Conservation (phyloP, 768 basidiomycete genomes). For the Amanita fuliginea region DNA sequence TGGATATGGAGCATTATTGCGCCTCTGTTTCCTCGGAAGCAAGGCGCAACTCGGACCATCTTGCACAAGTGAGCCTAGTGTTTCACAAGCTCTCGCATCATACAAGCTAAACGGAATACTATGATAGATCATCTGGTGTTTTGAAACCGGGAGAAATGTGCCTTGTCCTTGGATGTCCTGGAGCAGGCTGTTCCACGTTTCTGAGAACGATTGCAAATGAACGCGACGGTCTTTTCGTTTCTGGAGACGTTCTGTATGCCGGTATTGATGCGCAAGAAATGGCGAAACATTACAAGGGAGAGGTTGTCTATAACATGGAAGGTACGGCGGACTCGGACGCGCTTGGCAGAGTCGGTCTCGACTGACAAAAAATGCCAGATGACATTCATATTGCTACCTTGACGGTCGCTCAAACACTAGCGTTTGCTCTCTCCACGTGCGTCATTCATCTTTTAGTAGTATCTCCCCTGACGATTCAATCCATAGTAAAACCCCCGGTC, state of each 20-base stretch:
- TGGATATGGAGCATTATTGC: conserved; percentile 33
- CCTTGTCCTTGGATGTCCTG: conserved; percentile 74
- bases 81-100: neutral
- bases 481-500: conserved; percentile 56
- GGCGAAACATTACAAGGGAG: conserved; percentile 66
- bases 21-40: conserved; percentile 27
- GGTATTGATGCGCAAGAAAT: conserved; percentile 72
- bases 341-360: conserved; percentile 28
- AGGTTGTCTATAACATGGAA: conserved; percentile 72
- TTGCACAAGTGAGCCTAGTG: conserved; percentile 40
- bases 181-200: conserved; percentile 80
- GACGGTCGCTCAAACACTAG: conserved; percentile 71
- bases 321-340: conserved; percentile 27
- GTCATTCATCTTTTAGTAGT: conserved; percentile 7
- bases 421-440: conserved; percentile 55
- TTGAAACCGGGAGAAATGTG: conserved; percentile 82
- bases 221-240: conserved; percentile 52
- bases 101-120: conserved; percentile 2
- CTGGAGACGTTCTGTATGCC: conserved; percentile 69
- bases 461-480: conserved; percentile 19
- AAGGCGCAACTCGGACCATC: conserved; percentile 36
- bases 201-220: conserved; percentile 76
- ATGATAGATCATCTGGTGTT: conserved; percentile 46
- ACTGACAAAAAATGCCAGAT: conserved; percentile 28
- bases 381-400: conserved; percentile 78